Percentiles rank a stretch among this genome's conserved stretches.
These are phyloP conservation scores for Gymnopilus junonius DNA, from an alignment of 768 basidiomycete genomes.

Conservation along the genomic window DNA sequence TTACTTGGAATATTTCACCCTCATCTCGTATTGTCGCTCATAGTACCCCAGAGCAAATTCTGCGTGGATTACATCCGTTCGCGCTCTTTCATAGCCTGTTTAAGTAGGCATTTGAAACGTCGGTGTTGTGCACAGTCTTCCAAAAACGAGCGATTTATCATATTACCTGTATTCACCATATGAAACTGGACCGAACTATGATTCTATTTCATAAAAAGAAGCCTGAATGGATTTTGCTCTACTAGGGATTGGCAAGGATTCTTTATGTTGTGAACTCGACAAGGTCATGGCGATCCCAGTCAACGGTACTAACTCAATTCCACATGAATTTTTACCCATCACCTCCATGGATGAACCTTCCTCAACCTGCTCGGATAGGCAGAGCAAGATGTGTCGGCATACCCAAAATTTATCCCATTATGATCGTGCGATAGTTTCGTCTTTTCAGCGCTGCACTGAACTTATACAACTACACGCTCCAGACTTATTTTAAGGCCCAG, in stretches of 20 bases:
- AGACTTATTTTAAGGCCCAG: not conserved
- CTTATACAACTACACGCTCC: not conserved
- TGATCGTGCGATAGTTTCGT: not conserved
- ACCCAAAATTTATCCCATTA: not conserved
- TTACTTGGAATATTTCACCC: too few relatives aligned
- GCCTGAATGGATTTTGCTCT: not conserved
- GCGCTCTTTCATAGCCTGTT: slow-evolving; percentile 30
- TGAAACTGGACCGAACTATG: not conserved
- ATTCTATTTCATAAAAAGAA: not conserved
- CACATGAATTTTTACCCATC: not conserved
- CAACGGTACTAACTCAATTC: not conserved
- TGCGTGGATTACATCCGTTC: slow-evolving; percentile 36
- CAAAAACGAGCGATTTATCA: not conserved
- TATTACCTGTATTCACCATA: not conserved
- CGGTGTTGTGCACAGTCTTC: not conserved
- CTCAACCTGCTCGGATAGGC: too few relatives aligned
- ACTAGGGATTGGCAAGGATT: not conserved
- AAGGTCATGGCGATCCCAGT: not conserved
- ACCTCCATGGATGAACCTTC: not conserved
- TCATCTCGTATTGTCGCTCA: too few relatives aligned
- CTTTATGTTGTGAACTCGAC: not conserved
- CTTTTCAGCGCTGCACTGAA: not conserved
- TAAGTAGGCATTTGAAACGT: slow-evolving; percentile 14
- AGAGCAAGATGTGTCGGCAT: not conserved
- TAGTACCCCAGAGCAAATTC: slow-evolving; percentile 36